phyloP scores from a whole-genome alignment of 257 asterid genomes.

The Paraleonurus japonicus region DNA sequence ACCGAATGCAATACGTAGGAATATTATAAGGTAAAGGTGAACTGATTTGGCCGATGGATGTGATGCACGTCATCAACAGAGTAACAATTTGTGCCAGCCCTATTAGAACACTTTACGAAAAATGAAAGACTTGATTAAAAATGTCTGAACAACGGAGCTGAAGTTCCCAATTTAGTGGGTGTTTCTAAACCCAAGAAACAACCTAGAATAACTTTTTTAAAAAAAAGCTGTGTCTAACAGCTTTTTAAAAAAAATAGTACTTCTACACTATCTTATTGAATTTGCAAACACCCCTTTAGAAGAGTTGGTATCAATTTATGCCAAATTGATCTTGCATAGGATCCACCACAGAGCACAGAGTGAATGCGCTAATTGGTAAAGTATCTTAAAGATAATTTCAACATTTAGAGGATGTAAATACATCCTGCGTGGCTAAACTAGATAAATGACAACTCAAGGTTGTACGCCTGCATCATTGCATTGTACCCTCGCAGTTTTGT shows the following conservation, averaged over 20 bases:
- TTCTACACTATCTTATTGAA: no score
- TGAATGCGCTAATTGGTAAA: not conserved
- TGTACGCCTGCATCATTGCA: not conserved
- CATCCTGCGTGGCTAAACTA: constrained; percentile 1
- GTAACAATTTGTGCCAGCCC: not conserved
- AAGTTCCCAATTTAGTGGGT: not conserved
- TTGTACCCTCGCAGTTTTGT: not conserved
- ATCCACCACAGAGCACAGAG: not conserved
- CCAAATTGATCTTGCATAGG: not conserved
- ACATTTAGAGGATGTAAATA: not conserved
- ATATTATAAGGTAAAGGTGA: no score
- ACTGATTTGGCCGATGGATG: no score
- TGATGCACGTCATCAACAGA: no score
- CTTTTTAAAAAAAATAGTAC: no score
- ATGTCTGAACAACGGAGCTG: not conserved
- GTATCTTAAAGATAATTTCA: not conserved
- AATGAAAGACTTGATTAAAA: not conserved
- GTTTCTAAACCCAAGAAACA: no score
- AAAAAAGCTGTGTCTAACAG: no score
- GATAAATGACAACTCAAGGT: constrained; percentile 2
- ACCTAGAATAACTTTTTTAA: no score
- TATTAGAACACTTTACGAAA: not conserved
- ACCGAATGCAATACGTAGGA: no score
- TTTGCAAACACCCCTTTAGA: no score
- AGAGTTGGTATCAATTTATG: not conserved